These are phyloP conservation scores for Diaporthe humulicola DNA, from an alignment of 2,329 filamentous ascomycete species.

Conservation along the genomic window DNA sequence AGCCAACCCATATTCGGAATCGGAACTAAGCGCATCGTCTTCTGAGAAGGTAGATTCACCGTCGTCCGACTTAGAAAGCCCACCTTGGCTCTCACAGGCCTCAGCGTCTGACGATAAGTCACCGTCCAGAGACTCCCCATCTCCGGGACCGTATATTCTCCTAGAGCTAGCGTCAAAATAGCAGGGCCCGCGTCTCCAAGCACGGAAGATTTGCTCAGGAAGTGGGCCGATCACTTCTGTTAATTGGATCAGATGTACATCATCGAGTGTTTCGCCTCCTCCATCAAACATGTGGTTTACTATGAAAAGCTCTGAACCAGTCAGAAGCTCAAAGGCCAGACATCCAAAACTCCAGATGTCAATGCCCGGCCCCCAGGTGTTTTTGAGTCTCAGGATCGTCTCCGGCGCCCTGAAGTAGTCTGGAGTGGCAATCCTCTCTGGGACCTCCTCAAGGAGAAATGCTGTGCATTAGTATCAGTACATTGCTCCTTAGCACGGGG, in stretches of 20 bases:
- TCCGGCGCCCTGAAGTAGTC: constrained; percentile 13
- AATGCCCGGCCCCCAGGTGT: constrained; percentile 23
- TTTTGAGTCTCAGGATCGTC: constrained; percentile 3
- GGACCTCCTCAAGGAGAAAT: constrained; percentile 4
- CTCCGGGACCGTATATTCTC: not conserved
- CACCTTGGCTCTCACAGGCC: constrained; percentile 14
- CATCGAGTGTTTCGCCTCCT: constrained; percentile 34
- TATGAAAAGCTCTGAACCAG: constrained; percentile 38
- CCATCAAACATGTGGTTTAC: not conserved
- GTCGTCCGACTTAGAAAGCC: not conserved
- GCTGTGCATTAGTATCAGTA: not conserved
- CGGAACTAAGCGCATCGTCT: not conserved
- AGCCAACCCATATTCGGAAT: not conserved
- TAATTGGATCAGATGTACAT: constrained; percentile 41
- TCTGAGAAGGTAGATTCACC: not conserved
- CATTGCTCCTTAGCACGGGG: not conserved
- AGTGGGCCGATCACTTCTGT: constrained; percentile 40
- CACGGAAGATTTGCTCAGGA: constrained; percentile 36
- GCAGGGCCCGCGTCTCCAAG: constrained; percentile 36
- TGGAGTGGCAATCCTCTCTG: constrained; percentile 11
- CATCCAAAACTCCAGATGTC: constrained; percentile 45
- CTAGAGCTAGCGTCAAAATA: constrained; percentile 32
- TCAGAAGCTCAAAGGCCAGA: constrained; percentile 41
- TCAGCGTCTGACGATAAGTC: constrained; percentile 3
- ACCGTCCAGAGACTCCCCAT: not conserved